Percentiles rank a stretch among this genome's conserved stretches.
These are phyloP conservation scores for Cercospora sojina DNA, from an alignment of 2,329 filamentous ascomycete species.

Conservation along the genomic window DNA sequence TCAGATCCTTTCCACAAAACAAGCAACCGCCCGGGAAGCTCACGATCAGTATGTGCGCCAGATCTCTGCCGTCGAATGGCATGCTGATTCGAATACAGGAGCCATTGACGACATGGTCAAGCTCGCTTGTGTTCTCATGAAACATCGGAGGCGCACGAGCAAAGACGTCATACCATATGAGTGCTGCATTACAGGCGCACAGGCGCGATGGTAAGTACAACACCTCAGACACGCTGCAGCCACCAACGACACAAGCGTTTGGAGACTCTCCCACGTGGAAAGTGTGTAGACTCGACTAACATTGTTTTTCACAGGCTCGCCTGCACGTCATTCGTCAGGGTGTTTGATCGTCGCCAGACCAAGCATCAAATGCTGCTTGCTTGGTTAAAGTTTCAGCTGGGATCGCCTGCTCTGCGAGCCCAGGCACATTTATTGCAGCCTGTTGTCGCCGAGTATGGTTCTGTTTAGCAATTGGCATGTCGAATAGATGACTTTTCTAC, in stretches of 20 bases:
- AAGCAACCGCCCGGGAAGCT: slow-evolving; percentile 60
- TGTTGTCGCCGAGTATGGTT: slow-evolving; percentile 10
- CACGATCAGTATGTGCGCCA: slow-evolving; percentile 55
- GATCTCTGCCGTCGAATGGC: neutral
- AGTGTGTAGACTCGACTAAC: neutral
- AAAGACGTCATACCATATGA: slow-evolving; percentile 46
- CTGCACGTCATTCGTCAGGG: slow-evolving; percentile 65
- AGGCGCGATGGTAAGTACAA: slow-evolving; percentile 60
- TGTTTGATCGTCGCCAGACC: slow-evolving; percentile 71
- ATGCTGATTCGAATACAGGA: slow-evolving; percentile 43
- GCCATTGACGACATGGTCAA: slow-evolving; percentile 66
- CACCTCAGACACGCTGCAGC: neutral
- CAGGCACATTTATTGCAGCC: slow-evolving; percentile 18
- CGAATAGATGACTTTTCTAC: neutral
- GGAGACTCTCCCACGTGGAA: neutral
- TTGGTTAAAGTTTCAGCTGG: slow-evolving; percentile 59
- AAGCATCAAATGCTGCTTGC: slow-evolving; percentile 61
- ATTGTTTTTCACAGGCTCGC: slow-evolving; percentile 55
- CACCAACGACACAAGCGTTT: neutral
- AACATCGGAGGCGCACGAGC: slow-evolving; percentile 49
- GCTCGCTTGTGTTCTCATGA: slow-evolving; percentile 64
- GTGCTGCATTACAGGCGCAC: slow-evolving; percentile 60
- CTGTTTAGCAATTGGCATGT: neutral
- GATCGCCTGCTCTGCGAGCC: slow-evolving; percentile 10
- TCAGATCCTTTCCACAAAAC: slow-evolving; percentile 56